phyloP scores from a whole-genome alignment of 441 rosid species.

The Corymbia calophylla region DNA sequence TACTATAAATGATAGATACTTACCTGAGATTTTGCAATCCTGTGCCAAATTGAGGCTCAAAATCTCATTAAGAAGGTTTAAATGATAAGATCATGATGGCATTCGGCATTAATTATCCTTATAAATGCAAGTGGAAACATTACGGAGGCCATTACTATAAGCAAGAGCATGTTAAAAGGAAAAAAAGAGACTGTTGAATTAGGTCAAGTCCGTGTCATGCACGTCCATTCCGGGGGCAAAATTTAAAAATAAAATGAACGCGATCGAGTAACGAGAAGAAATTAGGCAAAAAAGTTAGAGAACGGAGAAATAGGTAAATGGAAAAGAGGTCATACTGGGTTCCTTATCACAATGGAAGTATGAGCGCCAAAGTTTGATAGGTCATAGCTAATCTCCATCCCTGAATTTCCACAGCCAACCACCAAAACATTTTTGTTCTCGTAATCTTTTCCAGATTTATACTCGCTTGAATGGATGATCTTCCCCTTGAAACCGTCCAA shows the following conservation, averaged over 20 bases:
- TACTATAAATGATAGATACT: neutral
- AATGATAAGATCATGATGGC: neutral
- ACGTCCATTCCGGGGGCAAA: neutral
- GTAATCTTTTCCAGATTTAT: slow-evolving; percentile 22
- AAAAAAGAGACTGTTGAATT: neutral
- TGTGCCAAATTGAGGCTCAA: neutral
- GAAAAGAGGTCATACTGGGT: slow-evolving; percentile 4
- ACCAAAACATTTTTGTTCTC: slow-evolving; percentile 28
- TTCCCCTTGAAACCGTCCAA: slow-evolving; percentile 23
- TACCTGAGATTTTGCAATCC: neutral
- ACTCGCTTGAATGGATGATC: slow-evolving; percentile 24
- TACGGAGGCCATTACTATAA: neutral
- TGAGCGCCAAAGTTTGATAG: slow-evolving; percentile 23
- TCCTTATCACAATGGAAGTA: slow-evolving; percentile 29
- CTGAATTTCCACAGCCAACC: slow-evolving; percentile 47
- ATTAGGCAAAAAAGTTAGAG: neutral
- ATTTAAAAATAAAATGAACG: neutral
- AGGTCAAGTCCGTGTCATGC: neutral
- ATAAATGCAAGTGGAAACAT: neutral
- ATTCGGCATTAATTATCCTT: neutral
- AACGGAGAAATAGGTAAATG: neutral
- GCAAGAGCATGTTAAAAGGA: neutral
- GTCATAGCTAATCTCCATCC: slow-evolving; percentile 41
- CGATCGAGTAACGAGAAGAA: neutral
- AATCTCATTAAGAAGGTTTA: neutral